phyloP scores from a whole-genome alignment of 345 rosid species.

The Aurinia saxatilis region DNA sequence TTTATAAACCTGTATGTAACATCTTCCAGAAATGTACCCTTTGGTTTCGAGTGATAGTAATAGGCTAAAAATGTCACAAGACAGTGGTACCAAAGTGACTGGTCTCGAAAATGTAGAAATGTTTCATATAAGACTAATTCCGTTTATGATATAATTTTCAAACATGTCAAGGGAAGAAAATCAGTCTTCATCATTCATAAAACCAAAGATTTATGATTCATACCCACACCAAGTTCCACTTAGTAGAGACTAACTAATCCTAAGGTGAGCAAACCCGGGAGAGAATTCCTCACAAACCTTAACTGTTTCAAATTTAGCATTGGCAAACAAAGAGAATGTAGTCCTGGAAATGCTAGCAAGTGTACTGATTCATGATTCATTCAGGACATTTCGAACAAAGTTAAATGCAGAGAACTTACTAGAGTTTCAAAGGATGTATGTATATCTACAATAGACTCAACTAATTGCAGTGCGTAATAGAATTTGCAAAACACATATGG shows the following conservation, averaged over 20 bases:
- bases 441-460: too few relatives aligned
- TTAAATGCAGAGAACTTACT: too few relatives aligned
- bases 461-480: too few relatives aligned
- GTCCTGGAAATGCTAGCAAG: too few relatives aligned
- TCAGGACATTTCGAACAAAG: too few relatives aligned
- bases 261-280: background rate
- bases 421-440: too few relatives aligned
- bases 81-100: background rate
- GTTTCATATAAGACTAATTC: background rate
- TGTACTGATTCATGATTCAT: too few relatives aligned
- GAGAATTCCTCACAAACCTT: background rate
- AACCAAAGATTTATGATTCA: background rate
- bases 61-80: background rate
- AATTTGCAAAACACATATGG: too few relatives aligned
- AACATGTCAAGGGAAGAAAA: background rate
- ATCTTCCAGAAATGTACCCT: background rate
- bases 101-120: background rate
- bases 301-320: too few relatives aligned
- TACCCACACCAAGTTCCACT: background rate
- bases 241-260: background rate
- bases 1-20: background rate
- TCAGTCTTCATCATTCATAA: background rate
- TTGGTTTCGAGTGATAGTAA: background rate
- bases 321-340: too few relatives aligned
- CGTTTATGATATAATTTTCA: background rate